Conservation (phyloP, 2,329 filamentous ascomycete species). For the Mycocentrospora acerina region DNA sequence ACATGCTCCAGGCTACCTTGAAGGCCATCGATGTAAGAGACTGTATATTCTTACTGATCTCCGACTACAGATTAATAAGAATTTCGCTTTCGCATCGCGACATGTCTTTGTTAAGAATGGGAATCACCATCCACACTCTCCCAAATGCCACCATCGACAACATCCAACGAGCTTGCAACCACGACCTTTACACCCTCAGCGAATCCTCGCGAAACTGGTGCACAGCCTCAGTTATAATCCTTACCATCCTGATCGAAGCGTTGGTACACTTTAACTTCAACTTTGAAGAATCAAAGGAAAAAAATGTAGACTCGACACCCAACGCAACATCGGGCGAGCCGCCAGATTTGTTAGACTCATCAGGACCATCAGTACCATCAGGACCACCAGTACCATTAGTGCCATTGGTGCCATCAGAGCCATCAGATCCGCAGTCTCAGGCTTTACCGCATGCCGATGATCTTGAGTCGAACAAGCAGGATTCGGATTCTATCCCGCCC, state of each 20-base stretch:
- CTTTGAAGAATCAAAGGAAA: no score
- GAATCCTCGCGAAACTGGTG: no score
- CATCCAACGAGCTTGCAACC: not conserved
- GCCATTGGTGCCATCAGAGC: slow-evolving; percentile 1
- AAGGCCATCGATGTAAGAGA: no score
- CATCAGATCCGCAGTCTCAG: slow-evolving; percentile 1
- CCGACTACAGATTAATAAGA: no score
- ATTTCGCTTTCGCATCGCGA: no score
- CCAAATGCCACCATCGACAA: not conserved
- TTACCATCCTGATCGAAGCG: not conserved
- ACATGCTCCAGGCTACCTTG: no score
- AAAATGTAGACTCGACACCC: no score
- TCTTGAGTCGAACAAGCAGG: not conserved
- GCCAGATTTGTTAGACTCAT: no score
- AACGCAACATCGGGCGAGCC: not conserved
- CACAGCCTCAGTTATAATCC: no score
- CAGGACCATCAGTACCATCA: not conserved
- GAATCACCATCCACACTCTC: no score
- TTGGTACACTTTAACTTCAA: not conserved
- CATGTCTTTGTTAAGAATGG: no score
- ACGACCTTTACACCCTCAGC: not conserved
- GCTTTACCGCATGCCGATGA: not conserved
- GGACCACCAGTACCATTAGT: not conserved
- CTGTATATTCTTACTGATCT: no score
- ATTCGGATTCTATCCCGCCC: not conserved